Conservation (phyloP, 345 rosid species). For the Eutrema heterophyllum region DNA sequence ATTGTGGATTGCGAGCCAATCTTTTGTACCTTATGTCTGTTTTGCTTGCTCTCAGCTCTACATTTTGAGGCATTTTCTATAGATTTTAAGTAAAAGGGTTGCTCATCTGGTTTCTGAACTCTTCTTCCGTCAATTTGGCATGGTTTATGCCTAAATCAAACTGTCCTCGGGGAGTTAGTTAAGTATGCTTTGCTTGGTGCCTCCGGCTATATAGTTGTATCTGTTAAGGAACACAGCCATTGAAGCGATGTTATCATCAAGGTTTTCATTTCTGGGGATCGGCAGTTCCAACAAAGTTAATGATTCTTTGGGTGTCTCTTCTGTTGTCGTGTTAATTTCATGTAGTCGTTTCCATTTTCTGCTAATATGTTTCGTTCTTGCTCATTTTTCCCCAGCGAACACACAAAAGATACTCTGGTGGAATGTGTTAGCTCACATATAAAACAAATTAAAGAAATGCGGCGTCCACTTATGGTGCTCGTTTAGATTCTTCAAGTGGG, state of each 20-base stretch:
- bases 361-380: constrained; percentile 4
- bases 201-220: no score
- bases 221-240: neutral
- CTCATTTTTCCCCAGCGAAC: constrained; percentile 45
- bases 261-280: constrained; percentile 34
- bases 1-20: neutral
- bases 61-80: neutral
- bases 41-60: no score
- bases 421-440: constrained; percentile 88
- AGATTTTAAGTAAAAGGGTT: no score
- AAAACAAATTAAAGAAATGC: constrained; percentile 53
- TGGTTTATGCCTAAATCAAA: constrained; percentile 10
- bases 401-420: constrained; percentile 62
- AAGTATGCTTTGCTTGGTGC: constrained; percentile 16
- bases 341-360: neutral
- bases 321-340: neutral
- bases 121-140: constrained; percentile 6
- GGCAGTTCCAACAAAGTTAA: constrained; percentile 27
- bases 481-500: constrained; percentile 75
- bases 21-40: neutral
- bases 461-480: constrained; percentile 59
- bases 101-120: neutral
- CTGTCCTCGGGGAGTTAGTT: neutral
- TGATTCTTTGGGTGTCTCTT: constrained; percentile 26
- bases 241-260: constrained; percentile 34